A percentile compares a stretch with the other conserved stretches of the same genome.
phyloP scores from a whole-genome alignment of 768 basidiomycete species.

The Naganishia antarctica region DNA sequence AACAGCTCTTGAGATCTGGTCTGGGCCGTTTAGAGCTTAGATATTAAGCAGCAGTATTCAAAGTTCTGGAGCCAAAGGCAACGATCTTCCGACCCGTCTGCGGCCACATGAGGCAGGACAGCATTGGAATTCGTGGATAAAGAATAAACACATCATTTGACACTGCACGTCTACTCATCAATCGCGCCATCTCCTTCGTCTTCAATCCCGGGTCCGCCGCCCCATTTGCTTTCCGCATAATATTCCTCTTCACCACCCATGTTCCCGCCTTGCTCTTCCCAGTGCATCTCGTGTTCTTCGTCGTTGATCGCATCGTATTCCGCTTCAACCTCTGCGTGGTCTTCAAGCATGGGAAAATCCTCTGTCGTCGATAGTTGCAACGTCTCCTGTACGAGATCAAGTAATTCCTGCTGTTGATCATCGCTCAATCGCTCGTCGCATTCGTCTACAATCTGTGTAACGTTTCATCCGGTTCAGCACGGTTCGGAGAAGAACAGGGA shows the following conservation, averaged over 20 bases:
- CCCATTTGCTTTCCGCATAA: conserved; percentile 41
- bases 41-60: too few relatives aligned
- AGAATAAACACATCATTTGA: too few relatives aligned
- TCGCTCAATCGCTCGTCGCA: conserved; percentile 72
- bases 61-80: too few relatives aligned
- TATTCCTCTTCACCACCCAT: conserved; percentile 34
- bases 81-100: too few relatives aligned
- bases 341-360: conserved; percentile 30
- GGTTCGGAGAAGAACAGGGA: too few relatives aligned
- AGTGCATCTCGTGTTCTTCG: conserved; percentile 31
- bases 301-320: conserved; percentile 28
- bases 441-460: conserved; percentile 77
- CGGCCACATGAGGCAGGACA: too few relatives aligned
- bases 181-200: conserved; percentile 42
- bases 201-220: conserved; percentile 41
- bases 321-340: conserved; percentile 22
- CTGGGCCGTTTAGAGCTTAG: too few relatives aligned
- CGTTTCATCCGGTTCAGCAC: not conserved
- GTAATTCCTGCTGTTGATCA: conserved; percentile 63
- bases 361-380: conserved; percentile 26
- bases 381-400: conserved; percentile 54
- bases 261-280: conserved; percentile 27
- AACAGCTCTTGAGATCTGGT: too few relatives aligned
- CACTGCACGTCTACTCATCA: conserved; percentile 31
- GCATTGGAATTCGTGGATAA: too few relatives aligned